phyloP scores from a whole-genome alignment of 2,329 filamentous ascomycete genomes.

The Aspergillus sp. region DNA sequence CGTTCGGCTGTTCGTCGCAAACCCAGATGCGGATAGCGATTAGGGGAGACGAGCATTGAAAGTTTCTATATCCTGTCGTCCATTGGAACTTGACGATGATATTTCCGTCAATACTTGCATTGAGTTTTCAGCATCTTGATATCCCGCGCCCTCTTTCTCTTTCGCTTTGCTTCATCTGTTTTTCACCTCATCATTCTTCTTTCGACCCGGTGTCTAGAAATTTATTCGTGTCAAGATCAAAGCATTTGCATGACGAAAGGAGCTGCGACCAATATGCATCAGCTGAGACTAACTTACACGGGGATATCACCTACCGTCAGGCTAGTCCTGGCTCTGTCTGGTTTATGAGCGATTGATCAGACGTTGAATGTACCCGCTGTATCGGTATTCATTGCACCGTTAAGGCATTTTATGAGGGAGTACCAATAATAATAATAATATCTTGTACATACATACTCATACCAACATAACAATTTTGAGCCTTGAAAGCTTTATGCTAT shows the following conservation, averaged over 20 bases:
- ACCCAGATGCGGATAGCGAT: conserved; percentile 46
- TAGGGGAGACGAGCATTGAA: conserved; percentile 15
- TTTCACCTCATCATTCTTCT: background rate
- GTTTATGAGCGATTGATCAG: background rate
- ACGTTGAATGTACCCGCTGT: background rate
- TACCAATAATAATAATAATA: conserved; percentile 23
- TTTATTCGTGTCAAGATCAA: background rate
- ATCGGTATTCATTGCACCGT: conserved; percentile 10
- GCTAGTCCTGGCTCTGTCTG: background rate
- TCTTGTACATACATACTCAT: conserved; percentile 19
- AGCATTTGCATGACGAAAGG: background rate
- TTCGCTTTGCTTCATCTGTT: background rate
- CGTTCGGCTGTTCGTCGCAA: conserved; percentile 48
- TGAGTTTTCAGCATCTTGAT: conserved; percentile 3
- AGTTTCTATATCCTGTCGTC: conserved; percentile 1
- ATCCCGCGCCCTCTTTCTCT: background rate
- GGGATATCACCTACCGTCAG: background rate
- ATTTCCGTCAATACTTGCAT: background rate
- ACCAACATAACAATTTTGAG: conserved; percentile 5
- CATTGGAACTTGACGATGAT: background rate
- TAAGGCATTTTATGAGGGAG: conserved; percentile 16
- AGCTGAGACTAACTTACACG: background rate
- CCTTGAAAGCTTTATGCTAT: background rate
- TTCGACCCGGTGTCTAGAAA: background rate
- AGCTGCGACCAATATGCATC: background rate